Base-by-base conservation (phyloP, 768 basidiomycete genomes). In the Russula foetens region DNA sequence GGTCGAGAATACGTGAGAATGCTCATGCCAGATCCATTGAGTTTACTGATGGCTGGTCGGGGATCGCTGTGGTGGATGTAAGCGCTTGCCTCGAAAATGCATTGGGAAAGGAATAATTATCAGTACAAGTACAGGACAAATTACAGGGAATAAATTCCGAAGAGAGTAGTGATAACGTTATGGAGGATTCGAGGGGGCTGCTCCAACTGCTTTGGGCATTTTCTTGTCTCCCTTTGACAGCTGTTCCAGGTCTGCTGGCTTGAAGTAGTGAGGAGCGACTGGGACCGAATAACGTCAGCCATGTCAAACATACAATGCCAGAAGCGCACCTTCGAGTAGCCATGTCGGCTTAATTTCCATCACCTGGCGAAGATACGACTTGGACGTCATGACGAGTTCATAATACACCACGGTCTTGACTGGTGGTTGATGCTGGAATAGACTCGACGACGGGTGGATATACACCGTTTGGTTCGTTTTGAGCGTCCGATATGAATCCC, bases 191-290 rank as follows among this genome's bases (percentile, higher is more conserved):
- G 59, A 51, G 43, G 63, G 61, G 19, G 63, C 62, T 2, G 66
- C 65, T 24, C 78, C 81, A 43, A 78, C 73, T n/a, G 77, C 78
- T 67, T 94, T 95, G n/a, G 93, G 93, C 92, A 96, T 92, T 75
- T 95, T 97, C 75, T 88, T 92, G 61, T 92, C 90, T 19, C 90
- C 88, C 17, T 81, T 81, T 0, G 88, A 81, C 41, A 92, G 71
- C 68, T 91, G 86, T 66, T 92, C 90, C 48, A 91, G 72, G 67
- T 92, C 90, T 1, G 89, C 85, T 7, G 80, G 78, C 70, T 92
- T 96, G 82, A 96, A 98, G 71, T 93, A 98, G 71, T 98, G 96
- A 0, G 96, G 95, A 2, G 96, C 96, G 23, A 98, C 93, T 93
- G 28, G 19, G 39, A 56, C 15, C 58, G 8, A 31, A 48, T 17